These are phyloP conservation scores for Dipodascus albidus DNA, from an alignment of 805 yeast species.

Conservation along the genomic window DNA sequence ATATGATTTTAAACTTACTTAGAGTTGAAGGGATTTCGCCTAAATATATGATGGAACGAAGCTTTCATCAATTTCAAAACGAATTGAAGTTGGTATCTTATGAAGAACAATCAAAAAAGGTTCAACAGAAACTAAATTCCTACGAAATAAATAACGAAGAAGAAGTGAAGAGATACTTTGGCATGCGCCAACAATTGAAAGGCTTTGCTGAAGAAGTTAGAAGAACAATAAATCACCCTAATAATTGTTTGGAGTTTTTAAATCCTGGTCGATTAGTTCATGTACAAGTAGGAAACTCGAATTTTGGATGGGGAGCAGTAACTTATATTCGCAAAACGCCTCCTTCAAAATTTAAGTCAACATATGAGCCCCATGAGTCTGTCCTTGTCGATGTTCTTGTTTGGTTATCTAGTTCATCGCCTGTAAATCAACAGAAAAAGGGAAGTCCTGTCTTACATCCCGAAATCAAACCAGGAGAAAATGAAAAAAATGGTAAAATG, in stretches of 20 bases:
- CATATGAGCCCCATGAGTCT: conserved; percentile 76
- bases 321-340: conserved; percentile 62
- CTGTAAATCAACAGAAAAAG: conserved; percentile 59
- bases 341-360: conserved; percentile 24
- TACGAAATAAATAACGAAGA: conserved; percentile 63
- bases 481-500: conserved; percentile 56
- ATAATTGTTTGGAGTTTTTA: conserved; percentile 68
- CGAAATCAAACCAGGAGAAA: conserved; percentile 62
- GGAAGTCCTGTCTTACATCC: conserved; percentile 70
- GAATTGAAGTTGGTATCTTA: conserved; percentile 82
- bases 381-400: conserved; percentile 81
- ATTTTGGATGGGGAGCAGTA: conserved; percentile 95
- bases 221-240: conserved; percentile 82
- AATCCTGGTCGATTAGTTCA: conserved; percentile 85
- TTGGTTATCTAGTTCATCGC: conserved; percentile 65
- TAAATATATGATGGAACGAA: conserved; percentile 88
- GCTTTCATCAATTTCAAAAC: conserved; percentile 92
- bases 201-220: conserved; percentile 65
- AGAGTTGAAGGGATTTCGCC: conserved; percentile 98
- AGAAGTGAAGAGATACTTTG: conserved; percentile 71
- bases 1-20: conserved; percentile 87
- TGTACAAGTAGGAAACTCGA: conserved; percentile 38
- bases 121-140: conserved; percentile 30
- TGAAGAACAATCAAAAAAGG: conserved; percentile 46
- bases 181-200: conserved; percentile 59